Evolutionary conservation across 106 monocot species (phyloP), one percentile per base, ranked within the genome.

Genomic region (Posidonia australis): DNA sequence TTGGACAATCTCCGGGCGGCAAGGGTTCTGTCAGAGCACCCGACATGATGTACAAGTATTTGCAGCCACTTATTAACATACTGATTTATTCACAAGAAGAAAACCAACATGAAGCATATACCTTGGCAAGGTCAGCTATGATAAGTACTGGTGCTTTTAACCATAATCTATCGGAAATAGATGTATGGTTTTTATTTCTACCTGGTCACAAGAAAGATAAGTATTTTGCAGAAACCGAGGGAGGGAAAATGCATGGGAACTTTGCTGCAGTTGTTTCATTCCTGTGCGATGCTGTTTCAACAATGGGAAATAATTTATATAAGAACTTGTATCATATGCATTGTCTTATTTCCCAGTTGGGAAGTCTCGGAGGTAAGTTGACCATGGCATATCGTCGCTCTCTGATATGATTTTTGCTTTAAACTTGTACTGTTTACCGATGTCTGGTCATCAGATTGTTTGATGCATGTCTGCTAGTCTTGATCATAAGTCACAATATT

Each of bases 71-170:
- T 60, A 45, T 83, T 54, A 72, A 76, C 56, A 59, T 90, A 36
- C 56, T 87, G 20, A 54, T 83, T 69, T 64, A 62, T 77, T 82
- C 90, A 61, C 70, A 77, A 55, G 68, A 52, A 17, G 75, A 67
- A 51, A 76, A 74, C 69, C 69, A 81, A 61, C 29, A 55, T 44
- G 16, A 42, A 11, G 87, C 87, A 58, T 82, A 84, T 74, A 42
- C 46, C 42, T 76, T 98, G 73, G 84, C 80, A 60, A 77, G 78
- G 26, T 72, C 78, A 59, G 86, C 90, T 46, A 82, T 98, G 87
- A 66, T 80, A 53, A 98, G 80, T 68, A 87, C 96, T 64, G 96
- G 96, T 73, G 96, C 90, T 3, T 98, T 98, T 76, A 90, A 87
- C 62, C 57, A 79, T 22, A 85, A 87, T 64, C n/a, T 80, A 18